A percentile compares a stretch with the other conserved stretches of the same genome.
Evolutionary conservation across 1,139 yeast genomes (phyloP).

Genomic region (Saccharomyces hybrid): DNA sequence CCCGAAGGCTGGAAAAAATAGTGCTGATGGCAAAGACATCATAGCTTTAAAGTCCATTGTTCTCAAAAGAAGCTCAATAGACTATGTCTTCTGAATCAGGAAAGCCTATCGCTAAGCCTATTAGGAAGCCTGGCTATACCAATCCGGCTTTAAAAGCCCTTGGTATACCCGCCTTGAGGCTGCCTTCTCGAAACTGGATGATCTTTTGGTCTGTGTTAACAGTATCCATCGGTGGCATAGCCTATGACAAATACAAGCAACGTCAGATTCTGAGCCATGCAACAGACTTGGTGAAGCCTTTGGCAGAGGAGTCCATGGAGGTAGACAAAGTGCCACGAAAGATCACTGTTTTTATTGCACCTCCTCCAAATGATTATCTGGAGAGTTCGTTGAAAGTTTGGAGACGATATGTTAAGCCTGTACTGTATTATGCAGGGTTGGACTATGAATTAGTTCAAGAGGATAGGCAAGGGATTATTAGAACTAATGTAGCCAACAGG

Average conservation of each 20-base stretch:
- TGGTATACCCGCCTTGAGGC: slow-evolving; percentile 70
- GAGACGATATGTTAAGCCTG: too few relatives aligned
- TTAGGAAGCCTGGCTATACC: slow-evolving; percentile 25
- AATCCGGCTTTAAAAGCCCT: slow-evolving; percentile 84
- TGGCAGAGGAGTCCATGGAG: too few relatives aligned
- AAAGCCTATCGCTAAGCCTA: neutral
- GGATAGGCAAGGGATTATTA: too few relatives aligned
- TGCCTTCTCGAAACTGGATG: slow-evolving; percentile 91
- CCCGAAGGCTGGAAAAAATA: neutral
- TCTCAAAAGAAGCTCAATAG: neutral
- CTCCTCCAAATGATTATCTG: too few relatives aligned
- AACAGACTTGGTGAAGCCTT: too few relatives aligned
- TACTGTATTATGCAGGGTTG: too few relatives aligned
- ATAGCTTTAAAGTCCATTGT: neutral
- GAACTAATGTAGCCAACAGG: too few relatives aligned
- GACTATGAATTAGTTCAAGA: too few relatives aligned
- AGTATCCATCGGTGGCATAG: slow-evolving; percentile 59
- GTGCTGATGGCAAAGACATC: neutral
- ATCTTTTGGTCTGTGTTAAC: slow-evolving; percentile 75
- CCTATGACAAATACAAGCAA: slow-evolving; percentile 65
- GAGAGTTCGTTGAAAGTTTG: too few relatives aligned
- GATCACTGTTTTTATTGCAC: too few relatives aligned
- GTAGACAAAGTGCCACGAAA: too few relatives aligned
- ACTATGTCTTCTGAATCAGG: neutral
- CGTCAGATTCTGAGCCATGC: too few relatives aligned